Base-by-base conservation (phyloP, 768 basidiomycete species). In the Boletus rex-veris region DNA sequence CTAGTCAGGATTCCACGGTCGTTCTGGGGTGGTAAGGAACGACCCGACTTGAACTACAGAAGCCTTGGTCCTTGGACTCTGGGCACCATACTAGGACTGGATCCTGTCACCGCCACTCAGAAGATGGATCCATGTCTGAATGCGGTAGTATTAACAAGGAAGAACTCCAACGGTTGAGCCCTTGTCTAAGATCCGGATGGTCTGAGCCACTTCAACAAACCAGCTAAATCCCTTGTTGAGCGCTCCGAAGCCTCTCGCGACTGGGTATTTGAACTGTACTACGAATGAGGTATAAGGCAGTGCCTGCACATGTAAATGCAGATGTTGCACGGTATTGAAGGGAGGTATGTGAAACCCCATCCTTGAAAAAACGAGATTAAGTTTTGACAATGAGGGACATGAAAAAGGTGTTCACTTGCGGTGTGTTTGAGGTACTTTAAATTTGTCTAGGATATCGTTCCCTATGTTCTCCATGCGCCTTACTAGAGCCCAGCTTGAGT, bases 341-440 rank as follows among this genome's bases (percentile, higher is more conserved):
- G 90, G 90, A 0, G 89, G 86, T 49, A 90, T 87, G 64, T 92
- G 89, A 63, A 90, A 92, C 1, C 90, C 89, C 73, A 90, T 75
- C 57, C 90, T 90, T 45, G 18, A 52, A 61, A 48, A n/a, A 18
- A 52, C 15, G 30, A 28, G 10, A 4, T 19, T 54, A 31, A 51
- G 41, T 45, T 7, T 7, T 19, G 4, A 48, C 16, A 26, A 44
- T n/a, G 10, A 36, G 24, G 1, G 9, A 10, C 6, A 38, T 36
- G 26, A 7, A 24, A 39, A 11, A 36, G 37, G 12, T 1, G 58
- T 71, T 52, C 58, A 84, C 86, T 74, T 77, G 67, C 82, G 79
- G 56, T 73, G 71, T 40, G 65, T 50, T 12, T 57, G 53, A 7
- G 74, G 72, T n/a, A 82, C 70, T 10, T 74, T 70, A 21, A 79